phyloP scores from a whole-genome alignment of 164 flowering plant genomes.

The Hamamelis virginiana region DNA sequence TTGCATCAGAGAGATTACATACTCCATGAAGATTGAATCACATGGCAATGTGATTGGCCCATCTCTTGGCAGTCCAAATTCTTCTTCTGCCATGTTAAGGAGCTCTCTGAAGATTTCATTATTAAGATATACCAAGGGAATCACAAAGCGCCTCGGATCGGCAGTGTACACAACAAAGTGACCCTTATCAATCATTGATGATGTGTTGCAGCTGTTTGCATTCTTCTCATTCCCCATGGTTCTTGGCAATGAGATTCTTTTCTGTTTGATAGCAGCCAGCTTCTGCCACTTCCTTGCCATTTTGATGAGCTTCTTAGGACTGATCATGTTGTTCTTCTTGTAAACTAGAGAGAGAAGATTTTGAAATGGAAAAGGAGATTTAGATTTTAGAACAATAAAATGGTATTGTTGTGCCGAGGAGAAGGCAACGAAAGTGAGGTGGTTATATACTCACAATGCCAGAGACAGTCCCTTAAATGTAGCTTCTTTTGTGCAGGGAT shows the following conservation, averaged over 20 bases:
- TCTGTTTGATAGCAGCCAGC: not conserved
- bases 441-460: not conserved
- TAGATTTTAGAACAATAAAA: not conserved
- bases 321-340: not conserved
- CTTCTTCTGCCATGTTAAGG: conserved; percentile 2
- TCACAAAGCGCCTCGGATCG: not conserved
- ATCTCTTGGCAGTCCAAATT: conserved; percentile 6
- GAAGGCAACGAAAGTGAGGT: not conserved
- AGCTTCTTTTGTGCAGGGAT: not conserved
- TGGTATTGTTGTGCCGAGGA: not conserved
- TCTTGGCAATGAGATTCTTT: conserved; percentile 7
- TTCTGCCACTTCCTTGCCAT: conserved; percentile 12
- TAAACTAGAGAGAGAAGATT: not conserved
- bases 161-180: conserved; percentile 11
- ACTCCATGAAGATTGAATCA: conserved; percentile 3
- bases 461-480: not conserved
- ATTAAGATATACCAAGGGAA: conserved; percentile 1
- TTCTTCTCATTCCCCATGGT: not conserved
- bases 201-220: not conserved
- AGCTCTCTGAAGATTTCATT: not conserved
- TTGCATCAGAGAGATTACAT: not conserved
- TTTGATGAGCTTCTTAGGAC: conserved; percentile 8
- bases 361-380: not conserved
- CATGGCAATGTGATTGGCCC: conserved; percentile 11
- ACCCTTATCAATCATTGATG: not conserved